Conservation (phyloP, 1,284 basidiomycete species). For the Sanghuangporus weigelae region DNA sequence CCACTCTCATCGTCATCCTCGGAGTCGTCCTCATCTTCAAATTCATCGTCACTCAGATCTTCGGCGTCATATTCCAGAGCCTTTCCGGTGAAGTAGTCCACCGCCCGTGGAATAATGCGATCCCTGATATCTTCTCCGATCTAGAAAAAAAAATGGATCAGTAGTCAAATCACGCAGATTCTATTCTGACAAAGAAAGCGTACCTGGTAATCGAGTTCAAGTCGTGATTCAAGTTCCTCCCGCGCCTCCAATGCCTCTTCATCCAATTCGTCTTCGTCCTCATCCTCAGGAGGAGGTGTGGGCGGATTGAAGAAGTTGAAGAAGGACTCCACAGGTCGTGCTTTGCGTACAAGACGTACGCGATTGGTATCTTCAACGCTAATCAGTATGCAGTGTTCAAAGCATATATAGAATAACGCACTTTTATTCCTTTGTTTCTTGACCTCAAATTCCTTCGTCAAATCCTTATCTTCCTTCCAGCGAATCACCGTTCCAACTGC, state of each 20-base stretch:
- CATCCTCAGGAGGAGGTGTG: conserved; percentile 66
- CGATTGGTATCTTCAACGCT: conserved; percentile 75
- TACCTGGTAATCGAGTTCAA: conserved; percentile 92
- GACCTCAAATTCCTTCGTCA: conserved; percentile 96
- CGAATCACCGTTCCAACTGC: conserved; percentile 90
- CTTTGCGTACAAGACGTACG: conserved; percentile 88
- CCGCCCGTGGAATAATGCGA: conserved; percentile 89
- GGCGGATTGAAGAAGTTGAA: conserved; percentile 97
- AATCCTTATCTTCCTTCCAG: conserved; percentile 98
- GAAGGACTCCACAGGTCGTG: conserved; percentile 86
- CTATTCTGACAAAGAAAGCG: background rate
- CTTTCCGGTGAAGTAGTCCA: conserved; percentile 97
- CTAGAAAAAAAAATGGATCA: background rate
- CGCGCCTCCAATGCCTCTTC: conserved; percentile 40
- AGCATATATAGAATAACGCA: conserved; percentile 35
- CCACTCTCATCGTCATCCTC: conserved; percentile 35
- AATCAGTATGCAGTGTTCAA: conserved; percentile 6
- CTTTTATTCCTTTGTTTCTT: conserved; percentile 99
- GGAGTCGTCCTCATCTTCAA: conserved; percentile 38
- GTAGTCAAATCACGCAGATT: background rate
- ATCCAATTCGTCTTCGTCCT: conserved; percentile 62
- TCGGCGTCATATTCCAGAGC: conserved; percentile 85
- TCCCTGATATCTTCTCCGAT: conserved; percentile 99
- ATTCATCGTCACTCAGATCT: conserved; percentile 67
- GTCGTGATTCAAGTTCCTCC: conserved; percentile 85